A percentile compares a stretch with the other conserved stretches of the same genome.
Evolutionary conservation across 371 early-diverging fungal species (phyloP).

Genomic region (Rhizopus arrhizus): DNA sequence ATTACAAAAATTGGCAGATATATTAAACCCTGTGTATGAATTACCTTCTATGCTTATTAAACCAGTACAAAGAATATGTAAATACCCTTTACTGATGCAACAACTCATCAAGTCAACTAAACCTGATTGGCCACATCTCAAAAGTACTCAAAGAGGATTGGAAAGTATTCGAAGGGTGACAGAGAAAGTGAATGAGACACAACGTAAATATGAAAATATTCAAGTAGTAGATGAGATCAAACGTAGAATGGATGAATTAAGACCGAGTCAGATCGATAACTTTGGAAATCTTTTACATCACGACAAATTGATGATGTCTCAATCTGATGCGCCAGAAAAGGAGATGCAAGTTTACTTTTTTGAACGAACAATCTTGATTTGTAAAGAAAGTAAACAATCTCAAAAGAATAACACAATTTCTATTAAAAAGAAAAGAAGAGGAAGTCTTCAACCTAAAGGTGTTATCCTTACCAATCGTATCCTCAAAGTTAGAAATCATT

Average conservation of each 20-base stretch:
- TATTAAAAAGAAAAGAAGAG: constrained; percentile 46
- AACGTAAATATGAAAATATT: constrained; percentile 85
- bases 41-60: constrained; percentile 93
- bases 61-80: constrained; percentile 96
- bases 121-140: constrained; percentile 66
- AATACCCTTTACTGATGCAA: constrained; percentile 89
- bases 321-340: constrained; percentile 70
- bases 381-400: constrained; percentile 67
- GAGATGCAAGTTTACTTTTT: constrained; percentile 84
- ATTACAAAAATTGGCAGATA: constrained; percentile 59
- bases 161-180: constrained; percentile 83
- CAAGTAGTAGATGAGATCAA: constrained; percentile 74
- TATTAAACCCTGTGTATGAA: constrained; percentile 83
- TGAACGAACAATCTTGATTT: constrained; percentile 85
- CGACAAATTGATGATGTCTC: constrained; percentile 79
- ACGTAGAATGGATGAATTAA: constrained; percentile 63
- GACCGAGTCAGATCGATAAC: constrained; percentile 42
- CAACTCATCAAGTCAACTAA: constrained; percentile 82
- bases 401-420: constrained; percentile 41
- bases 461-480: constrained; percentile 57
- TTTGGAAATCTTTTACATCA: constrained; percentile 87
- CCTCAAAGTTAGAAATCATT: constrained; percentile 9
- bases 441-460: constrained; percentile 78
- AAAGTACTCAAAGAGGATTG: constrained; percentile 80
- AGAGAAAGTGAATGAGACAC: constrained; percentile 89